phyloP scores from a whole-genome alignment of 768 basidiomycete species.

The Aureoboletus auriporus region DNA sequence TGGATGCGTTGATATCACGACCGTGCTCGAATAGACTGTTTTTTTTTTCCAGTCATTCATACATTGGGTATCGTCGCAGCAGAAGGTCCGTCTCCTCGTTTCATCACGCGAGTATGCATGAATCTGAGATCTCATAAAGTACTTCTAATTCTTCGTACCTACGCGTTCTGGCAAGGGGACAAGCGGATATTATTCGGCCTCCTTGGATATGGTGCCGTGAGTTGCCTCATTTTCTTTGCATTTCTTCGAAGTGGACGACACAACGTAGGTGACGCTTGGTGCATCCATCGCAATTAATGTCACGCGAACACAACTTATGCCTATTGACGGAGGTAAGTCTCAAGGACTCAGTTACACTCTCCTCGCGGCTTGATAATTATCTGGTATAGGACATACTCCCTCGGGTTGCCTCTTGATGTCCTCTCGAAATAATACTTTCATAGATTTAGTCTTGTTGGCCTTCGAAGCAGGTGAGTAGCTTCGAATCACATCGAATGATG shows the following conservation, averaged over 20 bases:
- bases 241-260: not conserved
- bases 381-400: not conserved
- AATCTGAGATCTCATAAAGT: constrained; percentile 1
- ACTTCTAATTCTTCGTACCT: constrained; percentile 17
- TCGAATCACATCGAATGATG: not conserved
- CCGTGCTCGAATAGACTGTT: not conserved
- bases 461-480: constrained; percentile 8
- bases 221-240: not conserved
- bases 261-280: constrained; percentile 3
- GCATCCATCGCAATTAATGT: constrained; percentile 3
- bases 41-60: constrained; percentile 8
- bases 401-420: not conserved
- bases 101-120: not conserved
- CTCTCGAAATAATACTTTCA: constrained; percentile 1
- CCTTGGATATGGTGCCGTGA: constrained; percentile 6
- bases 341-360: not conserved
- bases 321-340: not conserved
- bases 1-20: not conserved
- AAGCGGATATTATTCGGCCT: constrained; percentile 12
- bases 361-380: not conserved
- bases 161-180: constrained; percentile 16
- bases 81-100: not conserved
- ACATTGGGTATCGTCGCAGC: constrained; percentile 5
- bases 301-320: constrained; percentile 3
- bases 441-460: constrained; percentile 7